phyloP scores from a whole-genome alignment of 2,329 filamentous ascomycete species.

The Aaosphaeria arxii region DNA sequence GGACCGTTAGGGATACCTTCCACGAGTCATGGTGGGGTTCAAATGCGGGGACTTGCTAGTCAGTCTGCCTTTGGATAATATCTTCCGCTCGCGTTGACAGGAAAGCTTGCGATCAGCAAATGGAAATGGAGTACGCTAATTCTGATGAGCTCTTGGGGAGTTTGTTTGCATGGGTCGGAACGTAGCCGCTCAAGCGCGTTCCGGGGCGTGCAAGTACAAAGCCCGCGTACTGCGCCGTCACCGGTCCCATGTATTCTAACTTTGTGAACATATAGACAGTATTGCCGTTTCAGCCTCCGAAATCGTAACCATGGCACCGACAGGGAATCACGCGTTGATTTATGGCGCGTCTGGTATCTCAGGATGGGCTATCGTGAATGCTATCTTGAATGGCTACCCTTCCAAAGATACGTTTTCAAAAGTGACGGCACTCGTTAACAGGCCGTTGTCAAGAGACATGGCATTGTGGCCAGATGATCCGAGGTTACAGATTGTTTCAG shows the following conservation, averaged over 20 bases:
- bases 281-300: no score
- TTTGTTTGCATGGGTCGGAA: slow-evolving; percentile 1
- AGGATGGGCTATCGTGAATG: slow-evolving; percentile 50
- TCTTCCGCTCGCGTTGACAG: slow-evolving; percentile 16
- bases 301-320: slow-evolving; percentile 4
- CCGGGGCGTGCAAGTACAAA: no score
- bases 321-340: slow-evolving; percentile 31
- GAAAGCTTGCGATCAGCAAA: neutral
- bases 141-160: neutral
- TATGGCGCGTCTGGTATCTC: slow-evolving; percentile 49
- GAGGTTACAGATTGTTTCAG: slow-evolving; percentile 37
- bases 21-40: slow-evolving; percentile 21
- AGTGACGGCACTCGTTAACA: slow-evolving; percentile 49
- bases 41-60: slow-evolving; percentile 14
- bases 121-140: neutral
- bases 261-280: no score
- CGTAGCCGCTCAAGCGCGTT: no score
- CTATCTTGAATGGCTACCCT: slow-evolving; percentile 47
- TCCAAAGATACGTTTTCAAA: slow-evolving; percentile 42
- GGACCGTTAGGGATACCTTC: neutral
- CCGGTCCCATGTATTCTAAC: no score
- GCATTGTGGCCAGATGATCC: slow-evolving; percentile 36
- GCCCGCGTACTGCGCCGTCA: no score
- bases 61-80: slow-evolving; percentile 21
- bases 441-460: slow-evolving; percentile 35